Base-by-base conservation (phyloP, 2,329 filamentous ascomycete genomes). In the Fusarium caatingaense region DNA sequence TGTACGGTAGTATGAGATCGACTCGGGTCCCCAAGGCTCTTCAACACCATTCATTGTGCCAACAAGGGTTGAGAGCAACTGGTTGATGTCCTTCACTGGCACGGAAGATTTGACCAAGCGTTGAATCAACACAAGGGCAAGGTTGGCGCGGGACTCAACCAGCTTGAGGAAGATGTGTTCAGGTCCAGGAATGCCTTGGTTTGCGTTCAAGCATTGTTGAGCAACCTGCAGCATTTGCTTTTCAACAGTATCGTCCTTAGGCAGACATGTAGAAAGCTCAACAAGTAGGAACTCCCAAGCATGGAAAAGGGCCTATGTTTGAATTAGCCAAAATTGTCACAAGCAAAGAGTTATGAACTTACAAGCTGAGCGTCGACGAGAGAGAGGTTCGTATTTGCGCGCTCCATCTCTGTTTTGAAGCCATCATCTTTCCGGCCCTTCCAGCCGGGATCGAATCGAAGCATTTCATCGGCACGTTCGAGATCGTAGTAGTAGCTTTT, bases 351-450 rank as follows among this genome's bases (percentile, higher is more conserved):
- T 27, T 23, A 15, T 57, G 23, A 41, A 83, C 90, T 81, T 84
- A 93, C 90, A 70, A 96, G 91, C 82, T 99, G 94, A 25, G 95
- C 93, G 78, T 98, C 94, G 34, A 99, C 93, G 34, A 97, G 84
- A 25, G 94, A 97, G 55, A 99, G 80, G 79, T 99, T 98, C 67
- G 92, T 83, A 78, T 99, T 99, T 44, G 95, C 96, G 65, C 90
- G 89, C 74, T 91, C 88, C 80, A 99, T 91, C 77, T 99, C 96
- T 50, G 88, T 87, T 66, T 88, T 87, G 80, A 97, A 97, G 0
- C 94, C 94, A 74, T 91, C 87, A 57, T 88, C 86, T 71, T 83
- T 86, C 70, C 83, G 85, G 45, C 91, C 91, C 56, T 83, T 83
- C 96, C 96, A 99, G 41, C 90, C 89, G 59, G 88, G 85, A 78